These are phyloP conservation scores for Trebouxia sp. DNA, from an alignment of 139 green algal species.

Conservation along the genomic window DNA sequence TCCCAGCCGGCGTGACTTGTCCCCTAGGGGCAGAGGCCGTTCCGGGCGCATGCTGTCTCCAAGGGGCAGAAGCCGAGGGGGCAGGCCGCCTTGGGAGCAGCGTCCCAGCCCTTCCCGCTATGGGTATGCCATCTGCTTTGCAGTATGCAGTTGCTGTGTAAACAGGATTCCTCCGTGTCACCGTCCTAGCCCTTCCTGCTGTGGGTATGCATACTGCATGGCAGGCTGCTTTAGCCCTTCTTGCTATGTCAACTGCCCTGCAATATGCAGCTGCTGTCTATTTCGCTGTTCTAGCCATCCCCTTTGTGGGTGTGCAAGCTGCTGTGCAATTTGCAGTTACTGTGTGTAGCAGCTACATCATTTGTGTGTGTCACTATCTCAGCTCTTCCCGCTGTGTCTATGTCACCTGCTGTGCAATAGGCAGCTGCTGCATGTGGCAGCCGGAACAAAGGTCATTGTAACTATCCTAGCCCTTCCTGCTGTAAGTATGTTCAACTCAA, in stretches of 20 bases:
- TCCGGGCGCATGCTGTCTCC: too few relatives aligned
- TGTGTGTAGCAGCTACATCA: too few relatives aligned
- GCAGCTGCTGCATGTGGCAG: not conserved
- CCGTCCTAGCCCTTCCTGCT: slow-evolving; percentile 3
- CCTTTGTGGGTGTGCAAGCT: too few relatives aligned
- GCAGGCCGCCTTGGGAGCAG: not conserved
- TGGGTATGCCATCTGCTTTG: not conserved
- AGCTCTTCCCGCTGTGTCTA: slow-evolving; percentile 4
- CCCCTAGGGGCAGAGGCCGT: not conserved
- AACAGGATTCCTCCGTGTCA: not conserved
- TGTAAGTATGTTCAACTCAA: too few relatives aligned
- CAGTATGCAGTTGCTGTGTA: not conserved
- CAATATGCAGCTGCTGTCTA: too few relatives aligned
- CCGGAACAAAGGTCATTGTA: not conserved
- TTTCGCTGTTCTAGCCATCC: not conserved
- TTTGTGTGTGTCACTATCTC: too few relatives aligned
- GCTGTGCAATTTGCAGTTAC: too few relatives aligned
- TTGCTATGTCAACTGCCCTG: not conserved
- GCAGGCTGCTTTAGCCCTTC: not conserved
- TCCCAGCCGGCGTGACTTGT: too few relatives aligned
- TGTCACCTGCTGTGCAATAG: not conserved
- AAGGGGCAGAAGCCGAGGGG: not conserved
- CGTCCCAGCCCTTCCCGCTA: slow-evolving; percentile 8
- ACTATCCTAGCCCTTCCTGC: not conserved
- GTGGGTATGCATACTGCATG: not conserved